Conservation (phyloP, 495 filamentous ascomycete species). For the Elaphomyces granulatus region DNA sequence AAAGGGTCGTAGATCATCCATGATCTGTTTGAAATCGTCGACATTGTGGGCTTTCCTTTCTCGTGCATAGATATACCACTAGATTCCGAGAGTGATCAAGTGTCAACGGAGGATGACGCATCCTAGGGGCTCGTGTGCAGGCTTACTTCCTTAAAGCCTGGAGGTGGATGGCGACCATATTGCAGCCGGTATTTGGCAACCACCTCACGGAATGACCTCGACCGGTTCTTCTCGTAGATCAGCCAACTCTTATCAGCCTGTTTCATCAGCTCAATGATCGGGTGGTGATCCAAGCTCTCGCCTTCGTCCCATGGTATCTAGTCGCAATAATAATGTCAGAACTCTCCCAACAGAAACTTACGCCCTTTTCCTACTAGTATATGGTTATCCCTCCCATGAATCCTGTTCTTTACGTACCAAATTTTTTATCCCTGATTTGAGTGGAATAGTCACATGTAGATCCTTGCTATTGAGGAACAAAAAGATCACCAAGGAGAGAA, state of each 20-base stretch:
- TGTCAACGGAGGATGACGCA: slow-evolving; percentile 32
- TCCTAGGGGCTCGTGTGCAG: not conserved
- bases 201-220: slow-evolving; percentile 31
- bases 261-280: not conserved
- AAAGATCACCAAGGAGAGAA: not conserved
- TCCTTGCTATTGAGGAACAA: not conserved
- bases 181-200: slow-evolving; percentile 46
- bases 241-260: not conserved
- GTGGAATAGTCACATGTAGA: not conserved
- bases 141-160: slow-evolving; percentile 44
- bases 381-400: no score
- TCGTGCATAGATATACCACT: slow-evolving; percentile 54
- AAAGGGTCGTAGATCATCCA: slow-evolving; percentile 55
- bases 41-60: slow-evolving; percentile 44
- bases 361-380: no score
- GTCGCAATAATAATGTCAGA: not conserved
- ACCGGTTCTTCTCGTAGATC: not conserved
- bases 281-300: not conserved
- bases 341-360: not conserved
- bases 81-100: no score
- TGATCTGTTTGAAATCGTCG: slow-evolving; percentile 61
- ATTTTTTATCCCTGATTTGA: not conserved
- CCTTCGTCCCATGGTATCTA: not conserved
- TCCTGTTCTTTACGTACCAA: not conserved
- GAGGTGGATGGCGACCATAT: slow-evolving; percentile 57